Conservation (phyloP, 176 grass and related monocot genomes). For the Avena atlantica region DNA sequence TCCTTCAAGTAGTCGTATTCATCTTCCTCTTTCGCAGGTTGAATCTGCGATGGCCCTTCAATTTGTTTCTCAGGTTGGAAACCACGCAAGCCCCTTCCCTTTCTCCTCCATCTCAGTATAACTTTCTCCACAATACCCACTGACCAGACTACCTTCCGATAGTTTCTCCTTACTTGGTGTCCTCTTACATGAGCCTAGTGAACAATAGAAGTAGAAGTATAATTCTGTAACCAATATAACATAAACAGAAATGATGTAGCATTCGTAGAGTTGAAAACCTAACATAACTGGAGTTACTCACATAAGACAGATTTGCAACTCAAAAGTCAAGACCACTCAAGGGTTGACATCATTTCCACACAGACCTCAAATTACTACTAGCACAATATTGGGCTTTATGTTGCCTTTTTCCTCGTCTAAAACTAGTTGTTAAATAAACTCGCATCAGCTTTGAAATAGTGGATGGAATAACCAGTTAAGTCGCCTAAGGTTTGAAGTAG, state of each 20-base stretch:
- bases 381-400: not conserved
- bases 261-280: not conserved
- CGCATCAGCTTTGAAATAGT: not conserved
- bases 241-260: not conserved
- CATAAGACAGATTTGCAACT: conserved; percentile 18
- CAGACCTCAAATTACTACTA: not conserved
- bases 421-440: conserved; percentile 26
- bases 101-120: conserved; percentile 94
- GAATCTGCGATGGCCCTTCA: conserved; percentile 60
- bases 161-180: conserved; percentile 88
- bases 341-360: not conserved
- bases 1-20: conserved; percentile 89
- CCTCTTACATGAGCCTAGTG: conserved; percentile 93
- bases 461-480: conserved; percentile 13
- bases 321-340: conserved; percentile 14
- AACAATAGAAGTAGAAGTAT: conserved; percentile 9
- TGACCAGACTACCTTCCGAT: conserved; percentile 84
- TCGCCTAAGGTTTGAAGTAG: not conserved
- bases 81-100: conserved; percentile 70
- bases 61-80: conserved; percentile 71
- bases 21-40: conserved; percentile 61
- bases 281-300: not conserved
- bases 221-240: not conserved
- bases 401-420: not conserved
- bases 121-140: conserved; percentile 91